These are phyloP conservation scores for Penicillium samsonianum DNA, from an alignment of 495 filamentous ascomycete species.

Conservation along the genomic window DNA sequence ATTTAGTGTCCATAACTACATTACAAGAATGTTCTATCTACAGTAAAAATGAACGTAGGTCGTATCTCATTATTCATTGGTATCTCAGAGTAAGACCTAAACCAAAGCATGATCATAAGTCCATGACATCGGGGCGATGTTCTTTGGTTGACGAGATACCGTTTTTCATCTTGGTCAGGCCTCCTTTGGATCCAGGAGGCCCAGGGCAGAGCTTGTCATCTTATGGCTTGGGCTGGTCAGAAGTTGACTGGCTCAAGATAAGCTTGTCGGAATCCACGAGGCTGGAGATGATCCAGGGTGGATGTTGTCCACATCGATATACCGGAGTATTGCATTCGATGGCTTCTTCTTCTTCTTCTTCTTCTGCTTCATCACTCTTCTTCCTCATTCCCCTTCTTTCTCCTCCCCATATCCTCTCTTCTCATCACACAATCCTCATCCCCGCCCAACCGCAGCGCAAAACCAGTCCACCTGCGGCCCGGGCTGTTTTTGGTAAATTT, in stretches of 20 bases:
- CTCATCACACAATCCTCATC: conserved; percentile 20
- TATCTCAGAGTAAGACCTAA: conserved; percentile 26
- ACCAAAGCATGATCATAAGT: conserved; percentile 9
- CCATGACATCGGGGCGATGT: conserved; percentile 18
- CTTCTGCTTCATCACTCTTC: no score
- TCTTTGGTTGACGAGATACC: conserved; percentile 18
- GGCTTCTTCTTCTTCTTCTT: conserved; percentile 9
- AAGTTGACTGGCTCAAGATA: conserved; percentile 19
- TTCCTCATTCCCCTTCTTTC: not conserved
- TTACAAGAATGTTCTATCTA: not conserved
- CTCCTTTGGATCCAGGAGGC: not conserved
- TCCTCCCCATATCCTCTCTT: not conserved
- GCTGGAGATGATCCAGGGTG: conserved; percentile 18
- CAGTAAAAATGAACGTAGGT: conserved; percentile 11
- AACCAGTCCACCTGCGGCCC: conserved; percentile 28
- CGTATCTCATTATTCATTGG: conserved; percentile 26
- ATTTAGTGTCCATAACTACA: not conserved
- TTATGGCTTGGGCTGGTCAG: conserved; percentile 21
- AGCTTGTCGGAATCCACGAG: conserved; percentile 26
- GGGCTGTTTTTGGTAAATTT: conserved; percentile 29
- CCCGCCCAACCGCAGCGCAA: conserved; percentile 25
- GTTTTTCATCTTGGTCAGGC: conserved; percentile 9
- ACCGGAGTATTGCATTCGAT: conserved; percentile 14
- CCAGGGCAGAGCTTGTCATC: conserved; percentile 18
- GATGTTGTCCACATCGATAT: conserved; percentile 24